phyloP scores from a whole-genome alignment of 179 eudicot species.

The Heliamphora pulchella region DNA sequence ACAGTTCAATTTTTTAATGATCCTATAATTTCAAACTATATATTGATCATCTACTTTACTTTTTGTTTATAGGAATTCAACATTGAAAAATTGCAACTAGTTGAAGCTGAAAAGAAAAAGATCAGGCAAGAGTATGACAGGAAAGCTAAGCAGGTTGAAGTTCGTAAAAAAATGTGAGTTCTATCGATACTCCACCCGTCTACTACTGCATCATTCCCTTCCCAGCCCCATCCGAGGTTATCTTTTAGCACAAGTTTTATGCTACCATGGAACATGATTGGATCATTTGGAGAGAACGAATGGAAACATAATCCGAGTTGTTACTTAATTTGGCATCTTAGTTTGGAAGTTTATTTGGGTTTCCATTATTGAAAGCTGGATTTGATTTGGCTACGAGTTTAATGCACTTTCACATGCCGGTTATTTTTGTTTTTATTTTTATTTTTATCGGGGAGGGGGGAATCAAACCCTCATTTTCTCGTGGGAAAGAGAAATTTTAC shows the following conservation, averaged over 20 bases:
- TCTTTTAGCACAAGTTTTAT: not conserved
- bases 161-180: conserved; percentile 63
- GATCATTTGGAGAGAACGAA: not conserved
- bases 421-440: too few relatives aligned
- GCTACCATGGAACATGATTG: not conserved
- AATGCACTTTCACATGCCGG: too few relatives aligned
- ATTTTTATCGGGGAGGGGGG: too few relatives aligned
- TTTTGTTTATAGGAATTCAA: conserved; percentile 50
- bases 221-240: not conserved
- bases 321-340: not conserved
- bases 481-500: too few relatives aligned
- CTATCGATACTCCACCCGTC: not conserved
- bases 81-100: conserved; percentile 64
- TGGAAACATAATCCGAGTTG: not conserved
- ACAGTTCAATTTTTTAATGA: not conserved
- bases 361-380: not conserved
- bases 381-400: not conserved
- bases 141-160: conserved; percentile 59
- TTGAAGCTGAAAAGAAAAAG: conserved; percentile 73
- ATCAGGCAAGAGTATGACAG: conserved; percentile 66
- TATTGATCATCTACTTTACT: not conserved
- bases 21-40: not conserved
- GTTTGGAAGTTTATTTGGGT: not conserved
- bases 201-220: not conserved
- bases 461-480: too few relatives aligned